Conservation (phyloP, 345 rosid genomes). For the Hypericum perforatum region DNA sequence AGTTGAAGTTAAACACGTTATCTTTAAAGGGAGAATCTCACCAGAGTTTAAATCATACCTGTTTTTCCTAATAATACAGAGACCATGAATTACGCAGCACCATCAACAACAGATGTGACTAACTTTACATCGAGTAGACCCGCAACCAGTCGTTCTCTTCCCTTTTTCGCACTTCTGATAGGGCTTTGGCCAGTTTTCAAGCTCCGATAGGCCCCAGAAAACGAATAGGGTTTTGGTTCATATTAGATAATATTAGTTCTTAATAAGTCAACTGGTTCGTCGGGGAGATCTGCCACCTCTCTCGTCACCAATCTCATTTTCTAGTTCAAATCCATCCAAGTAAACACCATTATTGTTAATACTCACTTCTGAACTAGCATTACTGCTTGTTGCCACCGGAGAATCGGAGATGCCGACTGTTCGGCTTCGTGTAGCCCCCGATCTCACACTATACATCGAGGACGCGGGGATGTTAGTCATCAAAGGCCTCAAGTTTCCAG, state of each 20-base stretch:
- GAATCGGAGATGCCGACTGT: conserved; percentile 73
- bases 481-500: conserved; percentile 74
- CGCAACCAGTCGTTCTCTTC: conserved; percentile 12
- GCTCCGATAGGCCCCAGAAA: no score
- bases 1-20: no score
- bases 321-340: conserved; percentile 48
- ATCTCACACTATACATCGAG: conserved; percentile 91
- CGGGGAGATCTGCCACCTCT: conserved; percentile 61
- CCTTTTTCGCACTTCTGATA: neutral
- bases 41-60: conserved; percentile 11
- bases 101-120: conserved; percentile 14
- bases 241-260: neutral
- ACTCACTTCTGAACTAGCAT: conserved; percentile 92
- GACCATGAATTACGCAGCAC: conserved; percentile 18
- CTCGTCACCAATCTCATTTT: conserved; percentile 54
- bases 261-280: conserved; percentile 45
- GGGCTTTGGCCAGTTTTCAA: no score
- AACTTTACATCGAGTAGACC: conserved; percentile 24
- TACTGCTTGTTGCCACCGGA: conserved; percentile 97
- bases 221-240: no score
- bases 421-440: conserved; percentile 62
- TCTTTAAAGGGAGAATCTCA: neutral
- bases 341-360: conserved; percentile 59
- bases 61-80: conserved; percentile 26
- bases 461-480: conserved; percentile 97